Evolutionary conservation across 495 filamentous ascomycete genomes (phyloP).

Genomic region (Aspergillus olivimuriae): DNA sequence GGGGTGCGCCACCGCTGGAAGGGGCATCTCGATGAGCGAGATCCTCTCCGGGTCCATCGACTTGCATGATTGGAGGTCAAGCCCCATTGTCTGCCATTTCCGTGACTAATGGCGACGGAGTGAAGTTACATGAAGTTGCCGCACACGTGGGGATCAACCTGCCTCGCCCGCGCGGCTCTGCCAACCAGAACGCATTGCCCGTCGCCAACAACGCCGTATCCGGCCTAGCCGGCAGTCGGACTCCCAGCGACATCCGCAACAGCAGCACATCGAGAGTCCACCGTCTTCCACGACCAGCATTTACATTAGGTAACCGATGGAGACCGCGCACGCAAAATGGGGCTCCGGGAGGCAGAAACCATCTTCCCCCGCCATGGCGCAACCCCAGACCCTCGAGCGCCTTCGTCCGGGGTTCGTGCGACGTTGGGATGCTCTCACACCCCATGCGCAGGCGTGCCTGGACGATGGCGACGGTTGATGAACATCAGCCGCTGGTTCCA

Average conservation of each 20-base stretch:
- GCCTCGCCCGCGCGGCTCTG: neutral
- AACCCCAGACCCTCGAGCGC: no score
- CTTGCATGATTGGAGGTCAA: neutral
- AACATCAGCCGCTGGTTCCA: no score
- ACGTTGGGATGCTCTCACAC: no score
- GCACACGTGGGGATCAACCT: neutral
- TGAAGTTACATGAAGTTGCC: neutral
- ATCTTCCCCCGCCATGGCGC: no score
- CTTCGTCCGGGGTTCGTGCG: no score
- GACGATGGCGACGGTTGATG: no score
- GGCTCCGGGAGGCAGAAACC: no score
- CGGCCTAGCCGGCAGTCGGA: neutral
- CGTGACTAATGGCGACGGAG: neutral
- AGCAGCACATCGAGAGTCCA: neutral
- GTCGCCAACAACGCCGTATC: neutral
- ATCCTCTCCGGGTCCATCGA: neutral
- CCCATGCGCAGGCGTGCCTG: no score
- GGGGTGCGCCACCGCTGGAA: neutral
- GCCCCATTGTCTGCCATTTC: neutral
- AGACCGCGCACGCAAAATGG: no score
- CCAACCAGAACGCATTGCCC: neutral
- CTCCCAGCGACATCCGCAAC: no score
- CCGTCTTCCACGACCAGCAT: neutral
- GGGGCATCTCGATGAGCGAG: neutral
- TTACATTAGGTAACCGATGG: neutral